Percentiles rank a stretch among this genome's conserved stretches.
These are phyloP conservation scores for Pseudozyma thailandica DNA, from an alignment of 1,284 basidiomycete genomes.

Conservation along the genomic window DNA sequence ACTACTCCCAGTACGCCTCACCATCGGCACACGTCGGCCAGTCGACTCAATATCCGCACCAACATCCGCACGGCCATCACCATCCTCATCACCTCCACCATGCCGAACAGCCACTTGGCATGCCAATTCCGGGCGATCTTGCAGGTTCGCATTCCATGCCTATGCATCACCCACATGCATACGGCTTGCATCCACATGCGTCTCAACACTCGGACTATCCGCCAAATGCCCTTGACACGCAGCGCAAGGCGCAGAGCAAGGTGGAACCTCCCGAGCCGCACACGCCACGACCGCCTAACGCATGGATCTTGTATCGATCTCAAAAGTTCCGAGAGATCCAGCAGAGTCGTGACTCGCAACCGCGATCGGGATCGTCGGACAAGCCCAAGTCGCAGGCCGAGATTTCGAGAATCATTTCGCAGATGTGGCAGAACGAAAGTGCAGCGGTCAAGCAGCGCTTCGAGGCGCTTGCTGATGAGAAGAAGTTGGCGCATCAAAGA, in stretches of 20 bases:
- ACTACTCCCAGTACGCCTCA: slow-evolving; percentile 10
- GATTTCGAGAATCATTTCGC: slow-evolving; percentile 78
- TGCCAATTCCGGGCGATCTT: slow-evolving; percentile 20
- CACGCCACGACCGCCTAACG: slow-evolving; percentile 82
- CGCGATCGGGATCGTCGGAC: slow-evolving; percentile 65
- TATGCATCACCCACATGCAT: slow-evolving; percentile 5
- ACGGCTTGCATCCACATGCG: slow-evolving; percentile 11
- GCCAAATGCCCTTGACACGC: slow-evolving; percentile 8
- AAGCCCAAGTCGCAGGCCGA: slow-evolving; percentile 75
- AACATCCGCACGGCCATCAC: slow-evolving; percentile 9
- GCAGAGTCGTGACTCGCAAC: slow-evolving; percentile 67
- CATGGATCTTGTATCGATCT: slow-evolving; percentile 90
- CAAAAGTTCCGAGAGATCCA: slow-evolving; percentile 72
- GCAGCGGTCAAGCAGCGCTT: slow-evolving; percentile 74
- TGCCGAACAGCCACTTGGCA: slow-evolving; percentile 10
- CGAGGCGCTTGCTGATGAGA: slow-evolving; percentile 76
- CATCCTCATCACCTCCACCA: slow-evolving; percentile 7
- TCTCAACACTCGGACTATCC: slow-evolving; percentile 5
- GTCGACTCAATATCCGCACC: slow-evolving; percentile 10
- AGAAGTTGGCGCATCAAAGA: slow-evolving; percentile 72
- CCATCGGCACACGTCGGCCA: slow-evolving; percentile 11
- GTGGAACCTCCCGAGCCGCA: slow-evolving; percentile 57
- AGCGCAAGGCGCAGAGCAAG: slow-evolving; percentile 5
- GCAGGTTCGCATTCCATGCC: slow-evolving; percentile 4
- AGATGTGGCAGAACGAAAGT: slow-evolving; percentile 77